Base-by-base conservation (phyloP, 805 yeast genomes). In the Lachancea quebecensis region DNA sequence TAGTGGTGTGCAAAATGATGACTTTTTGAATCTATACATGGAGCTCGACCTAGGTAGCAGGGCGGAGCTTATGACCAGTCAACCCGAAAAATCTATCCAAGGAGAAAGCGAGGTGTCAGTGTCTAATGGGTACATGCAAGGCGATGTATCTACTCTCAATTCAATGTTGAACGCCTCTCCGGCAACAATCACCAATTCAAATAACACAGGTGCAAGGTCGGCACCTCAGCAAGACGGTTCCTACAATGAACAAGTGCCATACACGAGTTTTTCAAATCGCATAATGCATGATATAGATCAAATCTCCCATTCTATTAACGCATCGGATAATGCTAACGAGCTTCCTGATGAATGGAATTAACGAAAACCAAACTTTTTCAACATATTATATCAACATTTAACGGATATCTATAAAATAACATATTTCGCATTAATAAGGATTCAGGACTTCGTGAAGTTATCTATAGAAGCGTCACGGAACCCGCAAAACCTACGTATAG, bases 41-140 rank as follows among this genome's bases (percentile, higher is more conserved):
- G 62, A 58, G 25, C 56, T 60, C 38, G 60, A 58, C 42, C 52
- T 58, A 36, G 61, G 53, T 17, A 27, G 36, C 28, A 15, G 36
- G 14, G 41, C 31, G 4, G 45, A 42, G n/a, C 10, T 29, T 36
- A 12, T 42, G 17, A 33, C 41, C 12, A 55, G 56, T 41, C 50
- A 57, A n/a, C 49, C 16, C 41, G 21, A 28, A 28, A 49, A 31
- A 35, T 14, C 25, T 16, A 30, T 18, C 10, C 38, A 31, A 21
- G 12, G 17, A 11, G 42, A 46, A 17, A 42, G 31, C 29, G 38
- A 35, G 28, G 8, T 10, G 36, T 29, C 43, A 15, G 3, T n/a
- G 7, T 30, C 35, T 12, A 32, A 25, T 10, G 37, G 21, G 25
- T 25, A 15, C 2, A 29, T 34, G 11, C 43, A 39, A 17, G 44